Evolutionary conservation across 192 early-diverging fungal species (phyloP), one percentile per base, ranked within the genome.

Genomic region (Backusella macrospora): DNA sequence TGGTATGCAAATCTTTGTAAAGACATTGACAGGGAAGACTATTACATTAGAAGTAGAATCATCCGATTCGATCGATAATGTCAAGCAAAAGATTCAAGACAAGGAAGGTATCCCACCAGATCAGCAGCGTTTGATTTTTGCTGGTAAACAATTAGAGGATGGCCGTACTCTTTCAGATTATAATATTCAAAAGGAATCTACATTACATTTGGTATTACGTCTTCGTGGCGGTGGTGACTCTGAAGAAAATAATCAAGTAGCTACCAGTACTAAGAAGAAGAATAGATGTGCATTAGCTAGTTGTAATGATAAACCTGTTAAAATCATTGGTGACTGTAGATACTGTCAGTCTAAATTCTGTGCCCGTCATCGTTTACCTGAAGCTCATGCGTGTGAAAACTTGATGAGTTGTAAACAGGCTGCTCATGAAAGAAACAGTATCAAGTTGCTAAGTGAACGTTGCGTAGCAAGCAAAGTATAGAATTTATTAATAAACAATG

Each of bases 21-120:
- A 72, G 65, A 92, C 91, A 16, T 86, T 96, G n/a, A 96, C 94
- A 34, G 95, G 95, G 68, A 96, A 96, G 88, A 96, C 92, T 69
- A 93, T 97, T 81, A 94, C 91, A 71, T 86, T 97, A 47, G 92
- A 93, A 77, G 87, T 92, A 7, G 86, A 92, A 78, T 90, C 90
- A 21, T 86, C 84, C 23, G 90, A 92, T 78, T 63, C 76, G 63
- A 89, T 94, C 71, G 87, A 92, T 29, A 83, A 86, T 44, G 83
- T 94, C 64, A 93, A 92, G 81, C 23, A 71, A 15, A 89, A 89
- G 83, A 93, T 95, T 43, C 90, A 91, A 77, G 83, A 92, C 72
- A 89, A 86, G 78, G 89, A 93, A 80, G 90, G 89, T 5, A 90
- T 90, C 44, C 92, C 89, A 5, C 81, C 87, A 39, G 87, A 92